Evolutionary conservation across 805 yeast species (phyloP).

Genomic region (Starmerella bombi): DNA sequence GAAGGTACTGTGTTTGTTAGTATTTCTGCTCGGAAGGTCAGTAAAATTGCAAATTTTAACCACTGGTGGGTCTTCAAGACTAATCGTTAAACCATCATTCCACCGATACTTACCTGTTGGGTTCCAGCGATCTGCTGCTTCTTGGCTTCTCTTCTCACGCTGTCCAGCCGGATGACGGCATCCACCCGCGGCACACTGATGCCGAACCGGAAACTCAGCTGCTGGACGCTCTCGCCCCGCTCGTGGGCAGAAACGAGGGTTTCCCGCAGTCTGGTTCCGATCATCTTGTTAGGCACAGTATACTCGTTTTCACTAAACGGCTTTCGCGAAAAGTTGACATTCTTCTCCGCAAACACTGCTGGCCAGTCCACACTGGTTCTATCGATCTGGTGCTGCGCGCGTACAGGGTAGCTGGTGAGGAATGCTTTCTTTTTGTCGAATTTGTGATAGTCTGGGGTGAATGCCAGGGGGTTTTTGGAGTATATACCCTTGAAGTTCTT

Average conservation of each 20-base stretch:
- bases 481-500: slow-evolving; percentile 74
- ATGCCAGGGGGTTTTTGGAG: slow-evolving; percentile 53
- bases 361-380: slow-evolving; percentile 21
- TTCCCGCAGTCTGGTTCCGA: slow-evolving; percentile 46
- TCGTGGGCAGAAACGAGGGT: slow-evolving; percentile 46
- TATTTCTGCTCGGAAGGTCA: slow-evolving; percentile 29
- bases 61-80: slow-evolving; percentile 62
- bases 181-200: slow-evolving; percentile 76
- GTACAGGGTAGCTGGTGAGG: slow-evolving; percentile 23
- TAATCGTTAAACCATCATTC: slow-evolving; percentile 51
- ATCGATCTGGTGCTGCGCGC: slow-evolving; percentile 23
- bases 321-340: slow-evolving; percentile 25
- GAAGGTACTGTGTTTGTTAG: slow-evolving; percentile 27
- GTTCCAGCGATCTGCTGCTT: slow-evolving; percentile 9
- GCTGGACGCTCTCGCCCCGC: slow-evolving; percentile 48
- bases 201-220: slow-evolving; percentile 65
- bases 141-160: slow-evolving; percentile 51
- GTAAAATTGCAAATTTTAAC: slow-evolving; percentile 25
- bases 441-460: slow-evolving; percentile 40
- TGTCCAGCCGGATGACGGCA: slow-evolving; percentile 61
- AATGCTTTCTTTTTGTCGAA: slow-evolving; percentile 42
- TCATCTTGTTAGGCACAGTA: slow-evolving; percentile 51
- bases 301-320: slow-evolving; percentile 74
- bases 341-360: slow-evolving; percentile 21
- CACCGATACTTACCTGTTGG: slow-evolving; percentile 38